phyloP scores from a whole-genome alignment of 495 filamentous ascomycete species.

The Bathelium albidoporum region DNA sequence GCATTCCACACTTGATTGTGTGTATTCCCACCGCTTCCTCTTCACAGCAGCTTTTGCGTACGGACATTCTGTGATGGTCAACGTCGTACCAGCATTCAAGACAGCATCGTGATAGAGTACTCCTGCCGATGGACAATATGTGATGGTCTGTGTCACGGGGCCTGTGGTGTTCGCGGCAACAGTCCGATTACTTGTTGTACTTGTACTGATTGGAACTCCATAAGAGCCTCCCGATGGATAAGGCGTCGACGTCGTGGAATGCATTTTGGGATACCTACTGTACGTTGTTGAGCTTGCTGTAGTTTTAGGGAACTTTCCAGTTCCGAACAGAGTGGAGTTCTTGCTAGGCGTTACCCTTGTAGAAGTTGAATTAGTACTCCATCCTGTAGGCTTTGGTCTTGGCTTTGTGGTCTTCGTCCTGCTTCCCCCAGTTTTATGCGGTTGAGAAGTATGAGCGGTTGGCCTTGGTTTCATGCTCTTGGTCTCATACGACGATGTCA shows the following conservation, averaged over 20 bases:
- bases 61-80: not conserved
- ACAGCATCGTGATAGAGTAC: not conserved
- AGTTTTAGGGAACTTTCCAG: too few relatives aligned
- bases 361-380: not conserved
- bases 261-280: too few relatives aligned
- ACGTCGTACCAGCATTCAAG: not conserved
- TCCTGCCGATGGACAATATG: not conserved
- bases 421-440: not conserved
- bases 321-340: not conserved
- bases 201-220: not conserved
- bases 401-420: not conserved
- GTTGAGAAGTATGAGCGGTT: not conserved
- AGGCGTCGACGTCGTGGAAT: not conserved
- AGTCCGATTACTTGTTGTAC: not conserved
- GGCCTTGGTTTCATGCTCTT: not conserved
- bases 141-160: not conserved
- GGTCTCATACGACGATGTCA: not conserved
- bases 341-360: not conserved
- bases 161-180: not conserved
- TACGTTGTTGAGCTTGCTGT: too few relatives aligned
- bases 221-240: too few relatives aligned
- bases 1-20: not conserved
- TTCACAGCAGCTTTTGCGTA: not conserved
- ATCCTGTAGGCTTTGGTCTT: not conserved
- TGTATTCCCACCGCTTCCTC: not conserved